Evolutionary conservation across 1,139 yeast species (phyloP).

Genomic region (Suhomyces wounanorum): DNA sequence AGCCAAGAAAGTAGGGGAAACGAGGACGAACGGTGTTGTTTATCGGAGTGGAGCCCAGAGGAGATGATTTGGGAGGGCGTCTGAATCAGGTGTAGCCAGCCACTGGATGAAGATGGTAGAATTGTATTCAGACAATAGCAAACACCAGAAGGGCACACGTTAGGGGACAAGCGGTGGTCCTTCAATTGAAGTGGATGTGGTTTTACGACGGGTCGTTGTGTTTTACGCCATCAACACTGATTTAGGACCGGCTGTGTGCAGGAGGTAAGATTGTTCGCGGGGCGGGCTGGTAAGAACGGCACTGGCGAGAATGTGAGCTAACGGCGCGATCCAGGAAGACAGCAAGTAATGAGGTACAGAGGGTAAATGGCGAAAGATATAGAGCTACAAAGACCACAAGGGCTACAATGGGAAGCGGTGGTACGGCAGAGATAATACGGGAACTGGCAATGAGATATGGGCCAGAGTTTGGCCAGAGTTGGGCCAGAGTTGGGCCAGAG

Average conservation of each 20-base stretch:
- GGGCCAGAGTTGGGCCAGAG: too few species aligned
- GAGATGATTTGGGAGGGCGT: background rate
- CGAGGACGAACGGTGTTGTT: background rate
- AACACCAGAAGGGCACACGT: background rate
- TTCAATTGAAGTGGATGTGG: slow-evolving; percentile 4
- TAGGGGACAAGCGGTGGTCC: background rate
- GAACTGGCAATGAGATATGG: background rate
- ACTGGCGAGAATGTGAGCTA: background rate
- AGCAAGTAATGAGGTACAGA: background rate
- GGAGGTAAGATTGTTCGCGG: slow-evolving; percentile 5
- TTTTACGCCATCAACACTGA: slow-evolving; percentile 13
- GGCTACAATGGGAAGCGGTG: background rate
- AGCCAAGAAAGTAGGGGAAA: background rate
- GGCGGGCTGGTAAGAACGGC: slow-evolving; percentile 1
- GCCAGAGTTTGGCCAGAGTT: too few species aligned
- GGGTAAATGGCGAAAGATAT: background rate
- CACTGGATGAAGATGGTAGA: background rate
- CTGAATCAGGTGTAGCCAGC: background rate
- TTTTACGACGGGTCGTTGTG: slow-evolving; percentile 4
- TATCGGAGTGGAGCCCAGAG: background rate
- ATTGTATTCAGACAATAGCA: background rate
- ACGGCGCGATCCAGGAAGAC: background rate
- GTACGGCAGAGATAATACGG: background rate
- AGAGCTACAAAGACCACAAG: too few species aligned
- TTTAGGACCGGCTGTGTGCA: slow-evolving; percentile 9